Evolutionary conservation across 2,329 filamentous ascomycete genomes (phyloP).

Genomic region (Alternaria postmessia): DNA sequence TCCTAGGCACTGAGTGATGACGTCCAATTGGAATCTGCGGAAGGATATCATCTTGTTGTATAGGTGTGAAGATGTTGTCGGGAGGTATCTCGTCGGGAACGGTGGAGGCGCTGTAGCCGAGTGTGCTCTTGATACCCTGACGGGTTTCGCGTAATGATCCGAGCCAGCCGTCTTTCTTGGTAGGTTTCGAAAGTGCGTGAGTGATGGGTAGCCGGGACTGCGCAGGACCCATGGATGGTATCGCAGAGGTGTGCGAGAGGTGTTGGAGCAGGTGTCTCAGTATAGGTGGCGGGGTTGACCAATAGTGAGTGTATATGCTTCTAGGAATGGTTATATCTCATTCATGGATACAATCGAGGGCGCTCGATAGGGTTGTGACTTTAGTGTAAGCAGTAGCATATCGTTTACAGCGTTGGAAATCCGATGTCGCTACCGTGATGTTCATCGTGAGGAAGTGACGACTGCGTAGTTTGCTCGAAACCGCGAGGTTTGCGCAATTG

Average conservation of each 20-base stretch:
- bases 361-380: not conserved
- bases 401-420: not conserved
- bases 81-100: slow-evolving; percentile 19
- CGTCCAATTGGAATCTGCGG: slow-evolving; percentile 49
- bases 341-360: not conserved
- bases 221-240: slow-evolving; percentile 17
- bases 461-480: slow-evolving; percentile 2
- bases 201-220: slow-evolving; percentile 3
- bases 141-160: slow-evolving; percentile 20
- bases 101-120: slow-evolving; percentile 13
- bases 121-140: slow-evolving; percentile 11
- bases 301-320: not conserved
- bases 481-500: slow-evolving; percentile 26
- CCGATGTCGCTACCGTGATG: not conserved
- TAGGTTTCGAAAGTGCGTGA: not conserved
- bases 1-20: slow-evolving; percentile 53
- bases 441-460: slow-evolving; percentile 8
- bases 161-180: slow-evolving; percentile 11
- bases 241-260: not conserved
- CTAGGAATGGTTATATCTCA: not conserved
- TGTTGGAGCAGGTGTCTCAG: not conserved
- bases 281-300: not conserved
- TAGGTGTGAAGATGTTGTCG: slow-evolving; percentile 53
- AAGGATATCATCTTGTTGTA: slow-evolving; percentile 52
- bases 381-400: not conserved